Evolutionary conservation across 805 yeast genomes (phyloP), one percentile per base, ranked within the genome.

Genomic region (Wickerhamiella nectarea): DNA sequence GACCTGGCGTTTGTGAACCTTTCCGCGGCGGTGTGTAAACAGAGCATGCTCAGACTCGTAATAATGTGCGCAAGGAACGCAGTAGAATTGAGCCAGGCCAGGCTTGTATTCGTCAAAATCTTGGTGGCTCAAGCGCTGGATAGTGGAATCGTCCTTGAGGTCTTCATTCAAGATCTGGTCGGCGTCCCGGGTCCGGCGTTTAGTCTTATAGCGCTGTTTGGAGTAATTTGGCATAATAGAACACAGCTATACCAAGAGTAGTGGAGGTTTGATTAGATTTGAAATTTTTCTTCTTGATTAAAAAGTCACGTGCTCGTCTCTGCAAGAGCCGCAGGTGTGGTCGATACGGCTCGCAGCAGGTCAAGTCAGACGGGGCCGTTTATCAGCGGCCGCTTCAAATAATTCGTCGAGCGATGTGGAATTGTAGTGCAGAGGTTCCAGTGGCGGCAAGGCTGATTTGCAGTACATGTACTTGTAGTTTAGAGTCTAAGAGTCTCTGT

Each of bases 61-160:
- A 62, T 91, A 85, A 59, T 80, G 82, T 39, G 94, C 93, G 69
- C 99, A 91, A 50, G 86, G 94, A 43, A 91, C 71, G 63, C 97
- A 91, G 62, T 84, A 91, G 62, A 75, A 80, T 63, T 91, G 97
- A 12, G 95, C 99, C 51, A 91, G 65, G 1, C 99, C 99, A 1
- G 96, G 87, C 57, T 80, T 79, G 36, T 77, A 75, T 64, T 89
- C 97, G 61, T 89, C 95, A 45, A 82, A 61, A 4, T 84, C 81
- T 62, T 89, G 97, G 58, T 82, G 72, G 33, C 49, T 46, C 46
- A 86, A 68, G 34, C 69, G 66, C 45, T 70, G 61, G 44, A 85
- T 78, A n/a, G 78, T 65, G 31, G 77, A 80, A 33, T 72, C 68
- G 3, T 76, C 62, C 2, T 79, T 66, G 42, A 91, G 62, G 56